These are phyloP conservation scores for Aspergillus heteromorphus DNA, from an alignment of 495 filamentous ascomycete species.

Conservation along the genomic window DNA sequence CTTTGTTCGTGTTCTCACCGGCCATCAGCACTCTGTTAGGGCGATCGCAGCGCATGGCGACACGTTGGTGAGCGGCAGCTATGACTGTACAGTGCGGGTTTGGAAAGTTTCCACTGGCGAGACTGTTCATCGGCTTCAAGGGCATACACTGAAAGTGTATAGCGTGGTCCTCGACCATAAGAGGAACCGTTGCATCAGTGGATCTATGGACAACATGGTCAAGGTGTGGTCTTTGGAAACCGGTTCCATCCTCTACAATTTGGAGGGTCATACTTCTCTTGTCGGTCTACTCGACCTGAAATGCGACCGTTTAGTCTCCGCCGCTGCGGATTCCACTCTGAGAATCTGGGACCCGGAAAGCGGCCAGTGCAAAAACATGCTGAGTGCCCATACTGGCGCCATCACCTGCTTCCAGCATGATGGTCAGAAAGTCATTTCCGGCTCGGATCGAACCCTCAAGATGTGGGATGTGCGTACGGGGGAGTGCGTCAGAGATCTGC, in stretches of 20 bases:
- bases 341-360: constrained; percentile 96
- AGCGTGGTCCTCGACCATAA: constrained; percentile 92
- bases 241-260: constrained; percentile 75
- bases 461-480: constrained; percentile 97
- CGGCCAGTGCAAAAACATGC: constrained; percentile 80
- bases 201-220: constrained; percentile 96
- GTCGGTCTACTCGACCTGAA: constrained; percentile 87
- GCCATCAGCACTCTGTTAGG: constrained; percentile 92
- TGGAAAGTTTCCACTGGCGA: constrained; percentile 98
- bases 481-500: constrained; percentile 86
- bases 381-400: constrained; percentile 91
- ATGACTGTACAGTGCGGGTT: constrained; percentile 91
- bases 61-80: constrained; percentile 97
- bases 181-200: constrained; percentile 92
- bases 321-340: constrained; percentile 90
- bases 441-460: constrained; percentile 91
- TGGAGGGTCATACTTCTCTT: constrained; percentile 91
- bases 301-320: constrained; percentile 84
- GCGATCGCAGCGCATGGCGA: constrained; percentile 95
- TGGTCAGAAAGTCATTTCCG: constrained; percentile 92
- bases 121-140: constrained; percentile 76
- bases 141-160: constrained; percentile 92
- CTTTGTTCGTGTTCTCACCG: constrained; percentile 80
- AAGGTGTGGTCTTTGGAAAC: constrained; percentile 98
- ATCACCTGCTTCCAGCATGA: constrained; percentile 99